These are phyloP conservation scores for Lepiota subincarnata DNA, from an alignment of 768 basidiomycete genomes.

Conservation along the genomic window DNA sequence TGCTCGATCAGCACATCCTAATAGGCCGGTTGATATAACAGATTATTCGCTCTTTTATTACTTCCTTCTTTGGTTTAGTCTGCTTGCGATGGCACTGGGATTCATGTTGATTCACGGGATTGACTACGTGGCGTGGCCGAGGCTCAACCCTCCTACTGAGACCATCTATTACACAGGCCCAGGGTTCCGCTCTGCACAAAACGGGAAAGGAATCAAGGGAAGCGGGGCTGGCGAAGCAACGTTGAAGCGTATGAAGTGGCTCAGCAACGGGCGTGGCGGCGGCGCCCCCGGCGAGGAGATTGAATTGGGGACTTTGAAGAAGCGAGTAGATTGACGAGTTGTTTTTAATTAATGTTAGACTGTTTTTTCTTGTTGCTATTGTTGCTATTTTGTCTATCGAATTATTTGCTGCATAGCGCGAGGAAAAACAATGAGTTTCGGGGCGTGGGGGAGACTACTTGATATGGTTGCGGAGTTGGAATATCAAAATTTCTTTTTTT, in stretches of 20 bases:
- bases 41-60: conserved; percentile 86
- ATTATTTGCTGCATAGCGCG: not conserved
- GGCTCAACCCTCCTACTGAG: conserved; percentile 79
- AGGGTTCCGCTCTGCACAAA: conserved; percentile 72
- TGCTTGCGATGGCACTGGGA: conserved; percentile 55
- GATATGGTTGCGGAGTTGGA: conserved; percentile 24
- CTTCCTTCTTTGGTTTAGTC: conserved; percentile 72
- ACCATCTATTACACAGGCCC: conserved; percentile 86
- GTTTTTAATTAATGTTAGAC: conserved; percentile 6
- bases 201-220: conserved; percentile 68
- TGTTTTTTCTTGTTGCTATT: not conserved
- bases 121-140: conserved; percentile 94
- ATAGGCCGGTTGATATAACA: conserved; percentile 26
- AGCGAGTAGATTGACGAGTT: conserved; percentile 59
- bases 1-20: not conserved
- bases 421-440: no score
- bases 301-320: conserved; percentile 74
- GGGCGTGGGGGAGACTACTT: conserved; percentile 3
- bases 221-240: conserved; percentile 28
- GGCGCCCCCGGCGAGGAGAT: conserved; percentile 56
- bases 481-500: conserved; percentile 24
- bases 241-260: conserved; percentile 35
- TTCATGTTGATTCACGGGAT: conserved; percentile 87
- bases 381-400: not conserved
- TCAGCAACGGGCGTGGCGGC: conserved; percentile 33